Evolutionary conservation across 441 rosid genomes (phyloP).

Genomic region (Populus hybrid): DNA sequence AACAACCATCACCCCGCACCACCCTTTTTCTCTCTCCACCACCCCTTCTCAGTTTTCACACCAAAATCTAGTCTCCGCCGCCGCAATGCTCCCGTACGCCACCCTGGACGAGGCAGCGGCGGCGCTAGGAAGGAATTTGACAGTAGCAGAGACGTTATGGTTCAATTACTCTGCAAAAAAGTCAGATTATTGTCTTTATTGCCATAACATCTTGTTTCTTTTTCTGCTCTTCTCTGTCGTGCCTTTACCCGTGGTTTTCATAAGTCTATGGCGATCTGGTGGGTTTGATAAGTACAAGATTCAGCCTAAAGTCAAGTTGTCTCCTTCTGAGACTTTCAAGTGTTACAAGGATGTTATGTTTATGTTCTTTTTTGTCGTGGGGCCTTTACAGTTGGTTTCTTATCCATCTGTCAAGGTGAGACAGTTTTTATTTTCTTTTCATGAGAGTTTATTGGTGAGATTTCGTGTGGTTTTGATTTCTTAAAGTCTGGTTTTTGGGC

Average conservation of each 20-base stretch:
- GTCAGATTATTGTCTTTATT: slow-evolving; percentile 68
- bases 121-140: slow-evolving; percentile 63
- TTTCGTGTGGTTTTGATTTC: not conserved
- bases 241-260: slow-evolving; percentile 56
- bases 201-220: slow-evolving; percentile 68
- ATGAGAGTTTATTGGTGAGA: not conserved
- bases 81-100: slow-evolving; percentile 58
- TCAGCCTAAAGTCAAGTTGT: slow-evolving; percentile 62
- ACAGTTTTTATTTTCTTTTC: not conserved
- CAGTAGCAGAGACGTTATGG: slow-evolving; percentile 59
- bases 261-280: slow-evolving; percentile 45
- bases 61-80: not conserved
- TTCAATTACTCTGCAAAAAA: slow-evolving; percentile 15
- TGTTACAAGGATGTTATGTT: slow-evolving; percentile 72
- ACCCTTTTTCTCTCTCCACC: not conserved
- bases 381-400: slow-evolving; percentile 69
- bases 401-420: slow-evolving; percentile 69
- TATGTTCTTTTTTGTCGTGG: slow-evolving; percentile 62
- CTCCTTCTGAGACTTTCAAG: slow-evolving; percentile 47
- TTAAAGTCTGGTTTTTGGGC: not conserved
- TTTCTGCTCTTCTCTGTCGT: slow-evolving; percentile 55
- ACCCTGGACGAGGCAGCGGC: slow-evolving; percentile 51
- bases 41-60: not conserved
- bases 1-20: slow-evolving; percentile 3
- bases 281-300: slow-evolving; percentile 57